Evolutionary conservation across 306 rosid species (phyloP).

Genomic region (Senna siamea): DNA sequence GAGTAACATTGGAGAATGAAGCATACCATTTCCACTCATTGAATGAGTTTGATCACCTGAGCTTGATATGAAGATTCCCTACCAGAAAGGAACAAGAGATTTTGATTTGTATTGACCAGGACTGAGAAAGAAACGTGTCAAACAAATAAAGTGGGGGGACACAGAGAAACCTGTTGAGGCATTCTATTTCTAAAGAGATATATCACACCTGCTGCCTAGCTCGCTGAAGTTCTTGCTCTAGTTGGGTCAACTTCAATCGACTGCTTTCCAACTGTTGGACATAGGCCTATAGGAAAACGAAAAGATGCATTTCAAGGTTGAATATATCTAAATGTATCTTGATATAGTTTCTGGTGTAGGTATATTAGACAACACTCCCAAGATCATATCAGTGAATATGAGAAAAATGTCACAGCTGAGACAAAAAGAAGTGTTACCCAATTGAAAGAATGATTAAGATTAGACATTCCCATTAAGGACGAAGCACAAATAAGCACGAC

Average conservation of each 20-base stretch:
- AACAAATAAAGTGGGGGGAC: slow-evolving; percentile 10
- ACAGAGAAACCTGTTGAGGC: neutral
- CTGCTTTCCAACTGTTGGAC: slow-evolving; percentile 97
- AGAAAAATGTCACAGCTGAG: neutral
- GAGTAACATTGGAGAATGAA: slow-evolving; percentile 33
- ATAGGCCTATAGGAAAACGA: slow-evolving; percentile 64
- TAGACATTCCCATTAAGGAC: neutral
- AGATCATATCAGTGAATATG: neutral
- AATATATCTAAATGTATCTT: neutral
- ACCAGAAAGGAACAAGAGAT: slow-evolving; percentile 34
- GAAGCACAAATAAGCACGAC: neutral
- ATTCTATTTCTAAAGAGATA: slow-evolving; percentile 20
- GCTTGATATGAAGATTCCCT: slow-evolving; percentile 96
- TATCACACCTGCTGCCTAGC: slow-evolving; percentile 90
- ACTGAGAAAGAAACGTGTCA: slow-evolving; percentile 5
- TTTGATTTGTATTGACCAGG: slow-evolving; percentile 27
- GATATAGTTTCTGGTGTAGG: neutral
- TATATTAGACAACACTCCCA: neutral
- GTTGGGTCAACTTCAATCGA: slow-evolving; percentile 90
- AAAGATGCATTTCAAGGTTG: slow-evolving; percentile 16
- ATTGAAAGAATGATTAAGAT: neutral
- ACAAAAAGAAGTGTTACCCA: neutral
- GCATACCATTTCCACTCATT: slow-evolving; percentile 91
- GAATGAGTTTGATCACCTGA: slow-evolving; percentile 90
- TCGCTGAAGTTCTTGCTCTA: slow-evolving; percentile 99